These are phyloP conservation scores for Ophiostoma himal-ulmi DNA, from an alignment of 2,329 filamentous ascomycete genomes.

Conservation along the genomic window DNA sequence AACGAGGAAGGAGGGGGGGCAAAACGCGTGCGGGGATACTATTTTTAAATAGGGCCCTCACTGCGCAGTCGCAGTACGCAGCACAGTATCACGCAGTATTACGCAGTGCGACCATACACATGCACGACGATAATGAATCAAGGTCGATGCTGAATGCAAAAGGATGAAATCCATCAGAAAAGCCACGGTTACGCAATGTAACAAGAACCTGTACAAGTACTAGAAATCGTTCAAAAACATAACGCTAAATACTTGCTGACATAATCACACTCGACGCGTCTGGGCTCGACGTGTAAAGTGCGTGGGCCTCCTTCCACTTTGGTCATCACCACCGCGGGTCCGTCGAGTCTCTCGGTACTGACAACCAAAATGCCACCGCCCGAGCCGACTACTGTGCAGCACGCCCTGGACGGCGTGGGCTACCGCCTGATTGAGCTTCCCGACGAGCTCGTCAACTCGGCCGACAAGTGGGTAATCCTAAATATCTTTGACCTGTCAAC, in stretches of 20 bases:
- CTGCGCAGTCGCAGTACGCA: no score
- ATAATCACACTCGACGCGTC: background rate
- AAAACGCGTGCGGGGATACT: constrained; percentile 14
- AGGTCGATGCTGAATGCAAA: background rate
- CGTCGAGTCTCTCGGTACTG: background rate
- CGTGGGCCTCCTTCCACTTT: background rate
- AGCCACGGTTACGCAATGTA: background rate
- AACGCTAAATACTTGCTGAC: background rate
- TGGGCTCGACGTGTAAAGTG: constrained; percentile 3
- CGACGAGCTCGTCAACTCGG: constrained; percentile 50
- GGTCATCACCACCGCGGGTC: background rate
- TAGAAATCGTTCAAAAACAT: background rate
- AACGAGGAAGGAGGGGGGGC: constrained; percentile 5
- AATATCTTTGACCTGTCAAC: background rate
- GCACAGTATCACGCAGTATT: background rate
- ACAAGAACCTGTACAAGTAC: background rate
- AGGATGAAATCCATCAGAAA: background rate
- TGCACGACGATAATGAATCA: background rate
- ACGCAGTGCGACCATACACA: background rate
- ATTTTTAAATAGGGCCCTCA: no score
- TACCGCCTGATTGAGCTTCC: constrained; percentile 60
- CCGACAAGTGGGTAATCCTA: constrained; percentile 39
- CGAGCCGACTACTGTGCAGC: constrained; percentile 43
- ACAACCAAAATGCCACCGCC: background rate
- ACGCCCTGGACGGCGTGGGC: constrained; percentile 43